Evolutionary conservation across 441 rosid species (phyloP).

Genomic region (Adansonia madagascariensis): DNA sequence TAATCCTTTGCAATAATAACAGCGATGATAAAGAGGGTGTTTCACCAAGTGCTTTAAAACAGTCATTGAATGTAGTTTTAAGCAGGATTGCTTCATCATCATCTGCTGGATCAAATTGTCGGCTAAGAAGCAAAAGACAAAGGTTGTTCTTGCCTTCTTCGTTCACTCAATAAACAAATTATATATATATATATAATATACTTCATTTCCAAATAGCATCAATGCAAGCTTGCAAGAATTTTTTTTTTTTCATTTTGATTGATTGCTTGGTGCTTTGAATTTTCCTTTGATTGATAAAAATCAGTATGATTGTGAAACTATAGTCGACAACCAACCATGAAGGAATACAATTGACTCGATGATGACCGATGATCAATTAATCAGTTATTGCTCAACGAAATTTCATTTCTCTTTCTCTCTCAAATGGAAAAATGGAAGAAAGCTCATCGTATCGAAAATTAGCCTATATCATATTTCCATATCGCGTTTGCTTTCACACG

Average conservation of each 20-base stretch:
- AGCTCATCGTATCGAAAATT: too few species aligned
- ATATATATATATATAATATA: not conserved
- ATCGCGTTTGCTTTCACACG: too few species aligned
- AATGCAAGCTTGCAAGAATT: not conserved
- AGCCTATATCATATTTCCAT: too few species aligned
- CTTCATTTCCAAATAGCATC: not conserved
- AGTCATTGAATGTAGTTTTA: constrained; percentile 60
- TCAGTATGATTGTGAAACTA: too few species aligned
- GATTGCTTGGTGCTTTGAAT: too few species aligned
- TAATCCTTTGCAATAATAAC: constrained; percentile 49
- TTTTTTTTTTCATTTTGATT: not conserved
- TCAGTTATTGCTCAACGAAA: not conserved
- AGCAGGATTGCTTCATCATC: constrained; percentile 62
- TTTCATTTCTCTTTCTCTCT: not conserved
- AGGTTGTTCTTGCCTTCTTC: constrained; percentile 73
- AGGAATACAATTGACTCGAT: not conserved
- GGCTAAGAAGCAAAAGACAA: constrained; percentile 87
- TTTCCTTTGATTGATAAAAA: too few species aligned
- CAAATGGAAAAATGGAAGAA: not conserved
- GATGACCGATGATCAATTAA: not conserved
- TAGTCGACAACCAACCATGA: too few species aligned
- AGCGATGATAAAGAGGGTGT: constrained; percentile 31
- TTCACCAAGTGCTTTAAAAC: constrained; percentile 47
- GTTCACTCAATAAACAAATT: constrained; percentile 28
- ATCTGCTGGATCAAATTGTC: constrained; percentile 47